Evolutionary conservation across 768 basidiomycete species (phyloP), one percentile per base, ranked within the genome.

Genomic region (Coprinellus micaceus): DNA sequence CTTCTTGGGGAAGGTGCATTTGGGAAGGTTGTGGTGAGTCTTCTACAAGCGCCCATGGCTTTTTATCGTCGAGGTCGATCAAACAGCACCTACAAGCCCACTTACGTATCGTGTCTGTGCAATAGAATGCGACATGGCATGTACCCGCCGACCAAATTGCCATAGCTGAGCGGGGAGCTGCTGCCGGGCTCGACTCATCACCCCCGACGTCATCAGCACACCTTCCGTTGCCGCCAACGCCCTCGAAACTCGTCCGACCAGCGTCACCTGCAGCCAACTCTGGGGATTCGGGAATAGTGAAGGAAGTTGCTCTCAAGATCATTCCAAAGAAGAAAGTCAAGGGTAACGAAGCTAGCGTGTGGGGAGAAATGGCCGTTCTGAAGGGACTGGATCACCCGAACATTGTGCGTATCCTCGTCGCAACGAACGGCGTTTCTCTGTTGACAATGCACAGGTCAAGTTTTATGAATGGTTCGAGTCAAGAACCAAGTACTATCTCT

Each of bases 381-480:
- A 88, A 88, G 66, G 94, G 89, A 0, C 73, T 98, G 49, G 82
- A 95, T 65, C 95, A 98, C 68, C 85, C 89, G 0, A 95, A 98
- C 64, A 91, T 98, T 61, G 94, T 94, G 54, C 64, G 83, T 76
- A 33, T 40, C 33, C 10, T 43, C 40, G 53, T 5, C 25, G 1
- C 30, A 1, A 30, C 25, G 15, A 17, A 49, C 47, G 30, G 12
- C 15, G 39, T 48, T 28, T 22, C 21, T 21, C 17, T 17, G 13
- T 13, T 33, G 33, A 33, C 7, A 33, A 6, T 13, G 13, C 13
- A 22, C 64, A 94, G 92, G 92, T 97, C 55, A 96, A 95, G 67
- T 94, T 97, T 65, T 95, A 88, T 69, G 94, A 97, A 69, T 93
- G 89, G 85, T 98, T 98, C 68, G 97, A 98, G 66, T 93, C 90